Conservation (phyloP, 345 rosid species). For the Pugionium cornutum region DNA sequence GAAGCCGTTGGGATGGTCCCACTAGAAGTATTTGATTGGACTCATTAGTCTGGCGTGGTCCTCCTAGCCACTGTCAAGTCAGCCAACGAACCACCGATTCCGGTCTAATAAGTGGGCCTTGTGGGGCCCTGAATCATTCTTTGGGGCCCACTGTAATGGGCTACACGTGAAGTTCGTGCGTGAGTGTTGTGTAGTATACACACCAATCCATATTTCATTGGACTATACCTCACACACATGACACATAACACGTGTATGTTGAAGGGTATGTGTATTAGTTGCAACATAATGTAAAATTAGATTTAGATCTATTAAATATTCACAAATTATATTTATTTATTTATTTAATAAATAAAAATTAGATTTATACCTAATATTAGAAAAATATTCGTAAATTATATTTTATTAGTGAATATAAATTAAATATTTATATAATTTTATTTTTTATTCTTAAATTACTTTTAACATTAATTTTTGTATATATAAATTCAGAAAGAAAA, state of each 20-base stretch:
- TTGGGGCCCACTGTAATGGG: conserved; percentile 15
- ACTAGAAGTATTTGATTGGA: background rate
- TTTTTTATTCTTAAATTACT: too few relatives aligned
- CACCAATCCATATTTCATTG: conserved; percentile 25
- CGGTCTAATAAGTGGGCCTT: conserved; percentile 26
- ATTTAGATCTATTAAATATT: too few relatives aligned
- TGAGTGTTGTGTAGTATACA: background rate
- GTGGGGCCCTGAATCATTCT: conserved; percentile 22
- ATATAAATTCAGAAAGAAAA: too few relatives aligned
- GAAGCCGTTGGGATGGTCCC: conserved; percentile 40
- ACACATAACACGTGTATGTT: conserved; percentile 15
- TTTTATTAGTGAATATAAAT: too few relatives aligned
- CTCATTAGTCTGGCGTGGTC: conserved; percentile 42
- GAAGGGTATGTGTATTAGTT: conserved; percentile 13
- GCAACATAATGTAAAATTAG: too few relatives aligned
- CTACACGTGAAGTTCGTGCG: conserved; percentile 39
- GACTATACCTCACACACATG: background rate
- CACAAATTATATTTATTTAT: background rate
- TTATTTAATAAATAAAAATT: conserved; percentile 15
- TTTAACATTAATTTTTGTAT: too few relatives aligned
- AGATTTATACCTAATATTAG: too few relatives aligned
- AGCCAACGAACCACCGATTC: conserved; percentile 35
- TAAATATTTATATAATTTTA: too few relatives aligned
- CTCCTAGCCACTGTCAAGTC: conserved; percentile 16
- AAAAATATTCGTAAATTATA: too few relatives aligned